Evolutionary conservation across 1,284 basidiomycete genomes (phyloP).

Genomic region (Trichosporon sp.): DNA sequence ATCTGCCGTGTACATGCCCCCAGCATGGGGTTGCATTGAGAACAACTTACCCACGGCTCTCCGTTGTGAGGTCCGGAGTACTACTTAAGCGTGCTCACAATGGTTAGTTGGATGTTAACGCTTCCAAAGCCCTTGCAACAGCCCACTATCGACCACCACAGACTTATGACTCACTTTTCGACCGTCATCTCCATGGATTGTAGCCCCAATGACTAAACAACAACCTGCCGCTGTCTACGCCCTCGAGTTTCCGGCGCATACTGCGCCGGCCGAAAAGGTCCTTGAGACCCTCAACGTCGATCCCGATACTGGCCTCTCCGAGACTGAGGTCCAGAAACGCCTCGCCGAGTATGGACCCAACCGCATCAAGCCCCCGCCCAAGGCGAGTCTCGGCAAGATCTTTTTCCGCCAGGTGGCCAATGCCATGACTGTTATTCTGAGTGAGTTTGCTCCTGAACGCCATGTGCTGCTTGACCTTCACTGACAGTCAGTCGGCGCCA

Average conservation of each 20-base stretch:
- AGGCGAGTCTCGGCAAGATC: slow-evolving; percentile 47
- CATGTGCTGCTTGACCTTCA: too few relatives aligned
- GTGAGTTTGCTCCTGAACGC: slow-evolving; percentile 35
- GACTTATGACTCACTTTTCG: slow-evolving; percentile 17
- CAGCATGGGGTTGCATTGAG: too few relatives aligned
- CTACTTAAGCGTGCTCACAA: background rate
- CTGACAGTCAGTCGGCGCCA: slow-evolving; percentile 60
- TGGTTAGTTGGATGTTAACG: background rate
- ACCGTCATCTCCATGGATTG: slow-evolving; percentile 11
- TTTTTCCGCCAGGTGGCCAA: slow-evolving; percentile 54
- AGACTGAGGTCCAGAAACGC: slow-evolving; percentile 39
- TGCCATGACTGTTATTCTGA: slow-evolving; percentile 55
- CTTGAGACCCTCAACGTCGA: slow-evolving; percentile 47
- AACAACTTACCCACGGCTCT: background rate
- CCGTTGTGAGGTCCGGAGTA: background rate
- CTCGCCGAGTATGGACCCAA: slow-evolving; percentile 54
- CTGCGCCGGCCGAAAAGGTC: slow-evolving; percentile 42
- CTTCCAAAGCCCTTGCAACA: background rate
- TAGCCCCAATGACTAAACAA: slow-evolving; percentile 16
- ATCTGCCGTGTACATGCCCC: background rate
- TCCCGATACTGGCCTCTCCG: slow-evolving; percentile 42
- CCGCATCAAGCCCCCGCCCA: slow-evolving; percentile 53
- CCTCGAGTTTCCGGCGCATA: slow-evolving; percentile 40
- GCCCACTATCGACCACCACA: background rate
- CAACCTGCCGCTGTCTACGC: background rate